Evolutionary conservation across 169 alveolate species (phyloP), one percentile per base, ranked within the genome.

Genomic region (Cryptosporidium bovis): DNA sequence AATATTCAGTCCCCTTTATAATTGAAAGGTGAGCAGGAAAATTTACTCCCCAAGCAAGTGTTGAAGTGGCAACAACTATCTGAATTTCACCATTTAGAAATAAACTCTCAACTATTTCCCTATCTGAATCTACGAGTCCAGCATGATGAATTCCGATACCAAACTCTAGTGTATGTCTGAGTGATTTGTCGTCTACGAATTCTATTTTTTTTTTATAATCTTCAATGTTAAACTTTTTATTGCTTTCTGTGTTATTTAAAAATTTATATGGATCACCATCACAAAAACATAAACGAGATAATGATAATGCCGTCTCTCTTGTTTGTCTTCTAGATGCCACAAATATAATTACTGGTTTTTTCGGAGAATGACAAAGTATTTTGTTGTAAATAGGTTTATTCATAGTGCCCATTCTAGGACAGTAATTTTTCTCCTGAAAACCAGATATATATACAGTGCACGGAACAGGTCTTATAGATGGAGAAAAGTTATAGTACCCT

Each of bases 41-140:
- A 91, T 98, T 98, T 46, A 98, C 99, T 33, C 99, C 99, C 99
- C 99, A 98, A 18, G 99, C 99, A 50, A 99, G 95, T 27, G 99
- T 99, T 29, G 99, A 94, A 2, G 99, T 99, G 36, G 99, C 97
- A 31, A 98, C 97, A 67, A 99, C 91, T 29, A 98, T 96, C 90
- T 96, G 92, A 51, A 98, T 97, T 66, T 94, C 93, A 51, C 97
- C 98, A 69, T 93, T 91, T 34, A 96, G 92, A 84, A 97, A 99
- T 84, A 98, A 93, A 51, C 95, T 94, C 90, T 98, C 99, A 3
- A 98, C 99, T n/a, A 97, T 94, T 66, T 93, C 93, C 90, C 99
- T 94, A 83, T 99, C 99, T 65, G 90, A 82, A 69, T 96, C 98
- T 15, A 94, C 82, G 15, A 98, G 94, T 29, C 99, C 99, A 1